Percentiles rank a stretch among this genome's conserved stretches.
Evolutionary conservation across 2,329 filamentous ascomycete species (phyloP).

Genomic region (Colletotrichum gloeosporioides): DNA sequence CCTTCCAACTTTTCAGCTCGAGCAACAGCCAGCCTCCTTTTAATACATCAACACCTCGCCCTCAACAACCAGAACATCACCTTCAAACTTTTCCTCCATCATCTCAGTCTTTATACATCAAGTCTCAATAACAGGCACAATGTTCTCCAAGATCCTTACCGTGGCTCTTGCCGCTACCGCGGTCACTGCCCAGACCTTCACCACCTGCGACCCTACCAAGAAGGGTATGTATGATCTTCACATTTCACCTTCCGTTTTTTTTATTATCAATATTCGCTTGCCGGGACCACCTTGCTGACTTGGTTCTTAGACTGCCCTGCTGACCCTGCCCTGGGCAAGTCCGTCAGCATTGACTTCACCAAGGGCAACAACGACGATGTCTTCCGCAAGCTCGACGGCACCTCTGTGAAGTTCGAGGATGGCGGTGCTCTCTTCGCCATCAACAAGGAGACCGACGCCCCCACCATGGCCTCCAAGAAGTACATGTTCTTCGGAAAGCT

Average conservation of each 20-base stretch:
- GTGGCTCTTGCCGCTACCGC: constrained; percentile 55
- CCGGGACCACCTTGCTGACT: constrained; percentile 26
- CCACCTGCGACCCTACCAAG: constrained; percentile 60
- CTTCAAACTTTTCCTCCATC: not conserved
- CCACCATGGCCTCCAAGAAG: constrained; percentile 78
- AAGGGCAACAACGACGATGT: constrained; percentile 69
- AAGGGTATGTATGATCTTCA: constrained; percentile 42
- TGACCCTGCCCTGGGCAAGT: constrained; percentile 77
- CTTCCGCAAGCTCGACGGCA: constrained; percentile 53
- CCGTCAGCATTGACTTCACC: constrained; percentile 74
- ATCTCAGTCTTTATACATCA: not conserved
- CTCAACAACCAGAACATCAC: not conserved
- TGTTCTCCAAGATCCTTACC: constrained; percentile 44
- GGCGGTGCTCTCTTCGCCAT: constrained; percentile 69
- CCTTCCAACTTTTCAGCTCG: not conserved
- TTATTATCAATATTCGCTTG: not conserved
- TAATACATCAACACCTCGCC: not conserved
- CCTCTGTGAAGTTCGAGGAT: constrained; percentile 50
- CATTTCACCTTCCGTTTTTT: not conserved
- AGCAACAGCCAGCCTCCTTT: not conserved
- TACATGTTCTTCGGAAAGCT: constrained; percentile 98
- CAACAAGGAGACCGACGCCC: constrained; percentile 66
- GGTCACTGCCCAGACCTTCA: constrained; percentile 61
- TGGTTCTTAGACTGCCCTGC: constrained; percentile 65
- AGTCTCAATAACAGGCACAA: not conserved